These are phyloP conservation scores for Paramecium caudatum DNA, from an alignment of 73 alveolate genomes.

Conservation along the genomic window DNA sequence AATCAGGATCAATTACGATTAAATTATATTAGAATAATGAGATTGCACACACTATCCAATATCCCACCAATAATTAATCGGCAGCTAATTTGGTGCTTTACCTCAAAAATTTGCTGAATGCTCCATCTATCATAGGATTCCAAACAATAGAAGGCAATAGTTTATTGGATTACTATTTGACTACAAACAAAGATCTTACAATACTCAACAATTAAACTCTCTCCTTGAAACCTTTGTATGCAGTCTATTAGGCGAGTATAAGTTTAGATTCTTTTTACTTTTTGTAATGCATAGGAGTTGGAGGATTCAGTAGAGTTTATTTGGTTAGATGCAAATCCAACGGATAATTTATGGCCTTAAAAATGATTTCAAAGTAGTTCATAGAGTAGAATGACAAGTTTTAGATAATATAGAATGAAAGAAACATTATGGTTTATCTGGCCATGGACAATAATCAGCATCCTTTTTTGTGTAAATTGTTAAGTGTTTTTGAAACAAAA, in stretches of 20 bases:
- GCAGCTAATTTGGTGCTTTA: not conserved
- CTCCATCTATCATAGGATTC: conserved; percentile 27
- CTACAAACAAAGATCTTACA: conserved; percentile 19
- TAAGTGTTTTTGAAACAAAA: conserved; percentile 84
- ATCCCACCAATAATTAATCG: not conserved
- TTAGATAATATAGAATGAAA: conserved; percentile 79
- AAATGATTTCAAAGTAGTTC: conserved; percentile 82
- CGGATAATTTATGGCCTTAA: conserved; percentile 89
- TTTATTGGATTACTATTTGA: conserved; percentile 23
- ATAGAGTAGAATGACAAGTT: conserved; percentile 78
- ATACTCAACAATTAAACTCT: not conserved
- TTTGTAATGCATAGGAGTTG: conserved; percentile 89
- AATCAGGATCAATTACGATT: not conserved
- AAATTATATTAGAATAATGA: conserved; percentile 49
- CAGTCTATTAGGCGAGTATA: not conserved
- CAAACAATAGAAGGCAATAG: conserved; percentile 20
- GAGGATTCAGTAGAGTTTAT: conserved; percentile 89
- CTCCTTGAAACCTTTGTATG: conserved; percentile 35
- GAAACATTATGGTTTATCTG: conserved; percentile 74
- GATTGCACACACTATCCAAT: not conserved
- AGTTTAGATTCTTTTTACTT: conserved; percentile 70
- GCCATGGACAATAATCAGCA: conserved; percentile 55
- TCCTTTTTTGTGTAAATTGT: conserved; percentile 83
- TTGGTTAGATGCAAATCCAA: conserved; percentile 87
- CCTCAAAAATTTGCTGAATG: not conserved